These are phyloP conservation scores for Kwoniella mangroviensis DNA, from an alignment of 768 basidiomycete species.

Conservation along the genomic window DNA sequence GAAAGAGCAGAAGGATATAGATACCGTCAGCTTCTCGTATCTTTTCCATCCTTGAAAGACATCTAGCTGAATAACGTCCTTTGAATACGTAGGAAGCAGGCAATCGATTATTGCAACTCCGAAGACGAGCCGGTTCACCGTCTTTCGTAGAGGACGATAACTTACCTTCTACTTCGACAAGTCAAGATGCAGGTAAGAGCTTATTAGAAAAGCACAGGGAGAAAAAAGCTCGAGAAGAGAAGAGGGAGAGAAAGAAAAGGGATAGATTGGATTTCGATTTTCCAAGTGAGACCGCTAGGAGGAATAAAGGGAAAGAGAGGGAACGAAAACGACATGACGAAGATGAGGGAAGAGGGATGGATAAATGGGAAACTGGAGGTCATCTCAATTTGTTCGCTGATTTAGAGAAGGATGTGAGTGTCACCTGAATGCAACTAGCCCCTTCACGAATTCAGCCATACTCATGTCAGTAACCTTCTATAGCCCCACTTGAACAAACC, in stretches of 20 bases:
- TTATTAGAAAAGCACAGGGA: constrained; percentile 39
- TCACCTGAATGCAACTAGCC: too few relatives aligned
- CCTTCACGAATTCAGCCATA: not conserved
- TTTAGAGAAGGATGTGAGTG: constrained; percentile 53
- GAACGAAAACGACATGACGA: constrained; percentile 23
- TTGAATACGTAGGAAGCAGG: constrained; percentile 40
- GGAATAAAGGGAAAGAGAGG: constrained; percentile 32
- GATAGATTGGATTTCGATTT: constrained; percentile 55
- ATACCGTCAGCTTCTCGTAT: constrained; percentile 36
- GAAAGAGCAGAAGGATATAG: constrained; percentile 50
- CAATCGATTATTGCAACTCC: constrained; percentile 50
- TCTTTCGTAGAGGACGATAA: constrained; percentile 34
- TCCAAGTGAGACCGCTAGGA: constrained; percentile 40
- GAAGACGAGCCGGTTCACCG: constrained; percentile 46
- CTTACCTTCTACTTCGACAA: constrained; percentile 44
- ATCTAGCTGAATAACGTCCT: not conserved
- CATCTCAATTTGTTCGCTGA: constrained; percentile 59
- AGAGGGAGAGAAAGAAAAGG: constrained; percentile 46
- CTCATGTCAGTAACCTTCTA: not conserved
- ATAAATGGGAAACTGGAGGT: constrained; percentile 40
- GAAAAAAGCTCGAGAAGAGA: constrained; percentile 48
- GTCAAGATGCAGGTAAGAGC: constrained; percentile 12
- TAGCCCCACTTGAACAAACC: constrained; percentile 12
- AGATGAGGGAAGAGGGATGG: constrained; percentile 24
- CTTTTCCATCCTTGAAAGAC: too few relatives aligned